Conservation (phyloP, 2,329 filamentous ascomycete species). For the Botrytis byssoidea region DNA sequence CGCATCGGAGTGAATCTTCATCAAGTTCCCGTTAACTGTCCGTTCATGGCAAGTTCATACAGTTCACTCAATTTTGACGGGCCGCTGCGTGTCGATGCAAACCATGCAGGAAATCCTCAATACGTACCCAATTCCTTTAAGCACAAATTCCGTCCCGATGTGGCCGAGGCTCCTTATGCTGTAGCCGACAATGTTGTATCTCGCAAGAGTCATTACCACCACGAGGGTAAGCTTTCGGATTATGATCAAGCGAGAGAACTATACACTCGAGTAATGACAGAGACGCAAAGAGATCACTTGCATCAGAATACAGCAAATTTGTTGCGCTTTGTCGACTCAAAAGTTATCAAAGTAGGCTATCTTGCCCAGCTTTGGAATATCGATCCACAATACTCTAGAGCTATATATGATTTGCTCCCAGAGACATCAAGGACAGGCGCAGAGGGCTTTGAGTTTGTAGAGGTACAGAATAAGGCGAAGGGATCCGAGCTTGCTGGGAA, state of each 20-base stretch:
- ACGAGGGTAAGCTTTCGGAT: conserved; percentile 26
- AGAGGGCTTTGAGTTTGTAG: conserved; percentile 20
- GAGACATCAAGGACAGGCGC: conserved; percentile 4
- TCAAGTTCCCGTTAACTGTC: conserved; percentile 49
- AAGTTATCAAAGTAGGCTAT: conserved; percentile 28
- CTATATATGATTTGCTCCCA: conserved; percentile 16
- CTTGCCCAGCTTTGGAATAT: conserved; percentile 53
- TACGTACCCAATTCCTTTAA: conserved; percentile 43
- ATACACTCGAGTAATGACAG: conserved; percentile 12
- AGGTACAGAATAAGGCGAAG: conserved; percentile 21
- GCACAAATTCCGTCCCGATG: conserved; percentile 60
- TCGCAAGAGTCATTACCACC: conserved; percentile 9
- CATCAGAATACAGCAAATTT: conserved; percentile 13
- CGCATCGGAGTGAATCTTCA: conserved; percentile 59
- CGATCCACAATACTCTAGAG: conserved; percentile 11
- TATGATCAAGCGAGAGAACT: conserved; percentile 19
- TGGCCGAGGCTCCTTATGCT: conserved; percentile 67
- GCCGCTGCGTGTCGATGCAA: conserved; percentile 36
- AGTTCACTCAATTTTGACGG: conserved; percentile 42
- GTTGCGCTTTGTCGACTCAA: background rate
- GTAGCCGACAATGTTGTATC: conserved; percentile 6
- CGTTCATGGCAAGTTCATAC: conserved; percentile 30
- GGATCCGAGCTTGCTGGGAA: conserved; percentile 60
- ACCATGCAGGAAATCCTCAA: conserved; percentile 51
- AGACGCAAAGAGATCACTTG: conserved; percentile 1